These are phyloP conservation scores for Trichoderma citrinoviride DNA, from an alignment of 2,329 filamentous ascomycete species.

Conservation along the genomic window DNA sequence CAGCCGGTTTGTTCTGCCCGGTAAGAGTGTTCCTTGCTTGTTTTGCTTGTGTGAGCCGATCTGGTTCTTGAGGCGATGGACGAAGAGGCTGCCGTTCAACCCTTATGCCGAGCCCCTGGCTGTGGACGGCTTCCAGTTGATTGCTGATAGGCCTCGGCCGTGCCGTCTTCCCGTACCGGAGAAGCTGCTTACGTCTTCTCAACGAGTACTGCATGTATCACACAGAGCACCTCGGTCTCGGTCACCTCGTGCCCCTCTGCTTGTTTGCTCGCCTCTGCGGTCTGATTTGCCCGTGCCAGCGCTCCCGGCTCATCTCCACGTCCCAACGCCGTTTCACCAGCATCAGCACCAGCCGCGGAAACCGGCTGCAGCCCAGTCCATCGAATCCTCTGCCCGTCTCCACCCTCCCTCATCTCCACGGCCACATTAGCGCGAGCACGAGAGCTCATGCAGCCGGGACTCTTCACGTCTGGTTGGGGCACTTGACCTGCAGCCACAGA, in stretches of 20 bases:
- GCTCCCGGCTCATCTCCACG: slow-evolving; percentile 14
- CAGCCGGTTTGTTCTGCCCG: background rate
- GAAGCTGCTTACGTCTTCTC: no score
- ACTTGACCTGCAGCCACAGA: background rate
- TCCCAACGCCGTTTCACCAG: slow-evolving; percentile 12
- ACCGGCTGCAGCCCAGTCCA: slow-evolving; percentile 5
- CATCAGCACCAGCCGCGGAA: slow-evolving; percentile 16
- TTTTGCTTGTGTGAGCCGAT: background rate
- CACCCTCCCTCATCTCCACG: slow-evolving; percentile 15
- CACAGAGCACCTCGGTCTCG: background rate
- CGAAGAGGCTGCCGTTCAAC: no score
- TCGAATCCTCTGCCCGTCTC: background rate
- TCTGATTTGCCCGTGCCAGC: slow-evolving; percentile 4
- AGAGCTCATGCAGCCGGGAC: background rate
- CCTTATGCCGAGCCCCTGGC: no score
- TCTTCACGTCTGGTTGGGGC: slow-evolving; percentile 1
- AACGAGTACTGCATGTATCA: no score
- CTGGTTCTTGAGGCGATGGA: no score
- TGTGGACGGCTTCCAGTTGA: background rate
- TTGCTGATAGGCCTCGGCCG: background rate
- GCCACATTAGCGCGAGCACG: slow-evolving; percentile 11
- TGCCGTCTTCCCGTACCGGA: background rate
- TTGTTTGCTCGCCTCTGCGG: background rate
- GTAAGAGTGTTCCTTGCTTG: background rate
- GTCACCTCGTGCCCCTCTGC: background rate